These are phyloP conservation scores for Domatiomyces globalis DNA, from an alignment of 2,329 filamentous ascomycete species.

Conservation along the genomic window DNA sequence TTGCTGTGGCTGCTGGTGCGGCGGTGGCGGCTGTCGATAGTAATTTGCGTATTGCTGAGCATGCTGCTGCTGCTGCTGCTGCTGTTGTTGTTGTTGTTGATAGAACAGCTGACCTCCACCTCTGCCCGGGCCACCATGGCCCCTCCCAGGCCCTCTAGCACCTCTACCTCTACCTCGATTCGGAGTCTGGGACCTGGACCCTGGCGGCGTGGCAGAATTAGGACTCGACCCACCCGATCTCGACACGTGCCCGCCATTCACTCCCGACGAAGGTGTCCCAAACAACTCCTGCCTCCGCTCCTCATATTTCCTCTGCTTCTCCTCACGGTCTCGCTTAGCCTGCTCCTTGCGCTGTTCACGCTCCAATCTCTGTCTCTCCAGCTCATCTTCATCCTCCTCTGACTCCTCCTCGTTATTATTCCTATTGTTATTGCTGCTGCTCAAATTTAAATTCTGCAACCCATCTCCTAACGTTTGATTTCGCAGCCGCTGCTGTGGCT, in stretches of 20 bases:
- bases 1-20: conserved; percentile 20
- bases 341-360: conserved; percentile 60
- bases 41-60: conserved; percentile 24
- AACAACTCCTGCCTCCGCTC: conserved; percentile 81
- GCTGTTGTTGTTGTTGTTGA: background rate
- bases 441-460: conserved; percentile 22
- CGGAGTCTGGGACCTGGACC: conserved; percentile 23
- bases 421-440: conserved; percentile 25
- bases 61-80: conserved; percentile 19
- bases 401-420: conserved; percentile 48
- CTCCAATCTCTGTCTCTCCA: conserved; percentile 50
- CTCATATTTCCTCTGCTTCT: conserved; percentile 81
- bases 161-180: conserved; percentile 35
- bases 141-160: conserved; percentile 21
- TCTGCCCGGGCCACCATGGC: conserved; percentile 1
- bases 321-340: conserved; percentile 66
- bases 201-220: conserved; percentile 48
- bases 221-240: conserved; percentile 47
- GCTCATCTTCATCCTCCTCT: conserved; percentile 43
- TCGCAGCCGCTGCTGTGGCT: background rate
- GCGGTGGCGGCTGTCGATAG: conserved; percentile 20
- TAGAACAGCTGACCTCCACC: background rate
- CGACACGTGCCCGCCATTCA: conserved; percentile 4
- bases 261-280: conserved; percentile 37
- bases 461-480: conserved; percentile 6